Evolutionary conservation across 1,139 yeast species (phyloP).

Genomic region (Saccharomyces hybrid): DNA sequence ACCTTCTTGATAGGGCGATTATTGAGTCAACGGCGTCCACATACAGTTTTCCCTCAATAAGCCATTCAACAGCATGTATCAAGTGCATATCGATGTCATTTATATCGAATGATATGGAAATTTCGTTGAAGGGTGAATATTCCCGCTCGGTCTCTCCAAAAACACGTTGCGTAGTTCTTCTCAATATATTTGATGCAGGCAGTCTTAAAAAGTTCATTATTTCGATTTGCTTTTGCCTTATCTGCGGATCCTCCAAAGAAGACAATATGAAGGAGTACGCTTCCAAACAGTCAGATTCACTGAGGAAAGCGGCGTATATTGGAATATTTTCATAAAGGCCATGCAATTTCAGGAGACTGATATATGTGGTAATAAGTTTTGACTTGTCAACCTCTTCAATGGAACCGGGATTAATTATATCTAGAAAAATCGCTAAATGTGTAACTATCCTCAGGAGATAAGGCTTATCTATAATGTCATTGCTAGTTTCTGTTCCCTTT

Average conservation of each 20-base stretch:
- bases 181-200: constrained; percentile 54
- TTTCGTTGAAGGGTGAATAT: constrained; percentile 37
- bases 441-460: constrained; percentile 62
- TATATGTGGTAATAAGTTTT: constrained; percentile 37
- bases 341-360: constrained; percentile 31
- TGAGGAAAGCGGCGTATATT: constrained; percentile 36
- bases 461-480: constrained; percentile 40
- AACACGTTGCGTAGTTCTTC: constrained; percentile 60
- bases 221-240: constrained; percentile 53
- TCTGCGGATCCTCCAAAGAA: constrained; percentile 44
- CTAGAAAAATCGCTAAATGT: constrained; percentile 62
- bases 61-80: constrained; percentile 66
- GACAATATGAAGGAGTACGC: constrained; percentile 63
- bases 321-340: constrained; percentile 42
- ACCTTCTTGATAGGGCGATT: constrained; percentile 54
- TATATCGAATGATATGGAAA: constrained; percentile 37
- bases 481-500: constrained; percentile 31
- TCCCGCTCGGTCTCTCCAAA: constrained; percentile 49
- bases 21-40: constrained; percentile 60
- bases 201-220: constrained; percentile 48
- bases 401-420: constrained; percentile 40
- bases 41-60: constrained; percentile 57
- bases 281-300: constrained; percentile 49
- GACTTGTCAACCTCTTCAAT: constrained; percentile 44
- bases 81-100: constrained; percentile 50